Evolutionary conservation across 2,329 filamentous ascomycete species (phyloP).

Genomic region (Aspergillus vadensis): DNA sequence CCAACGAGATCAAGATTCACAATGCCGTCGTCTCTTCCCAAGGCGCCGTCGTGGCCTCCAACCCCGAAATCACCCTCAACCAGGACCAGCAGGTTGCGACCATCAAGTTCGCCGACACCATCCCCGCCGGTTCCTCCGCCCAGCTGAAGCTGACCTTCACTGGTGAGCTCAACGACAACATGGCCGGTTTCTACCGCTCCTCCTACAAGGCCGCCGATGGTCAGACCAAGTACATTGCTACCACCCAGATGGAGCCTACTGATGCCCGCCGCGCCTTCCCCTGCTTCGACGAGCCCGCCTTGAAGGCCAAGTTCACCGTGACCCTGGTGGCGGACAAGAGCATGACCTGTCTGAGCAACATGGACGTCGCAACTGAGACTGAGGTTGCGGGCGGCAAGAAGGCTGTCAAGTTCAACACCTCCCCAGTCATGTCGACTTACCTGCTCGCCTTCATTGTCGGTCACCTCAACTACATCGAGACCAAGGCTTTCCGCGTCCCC

Average conservation of each 20-base stretch:
- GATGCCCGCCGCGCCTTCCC: slow-evolving; percentile 91
- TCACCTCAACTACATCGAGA: slow-evolving; percentile 92
- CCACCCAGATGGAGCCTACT: slow-evolving; percentile 94
- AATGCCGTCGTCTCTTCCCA: slow-evolving; percentile 65
- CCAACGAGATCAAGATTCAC: slow-evolving; percentile 81
- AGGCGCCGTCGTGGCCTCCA: slow-evolving; percentile 60
- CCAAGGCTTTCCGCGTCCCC: slow-evolving; percentile 84
- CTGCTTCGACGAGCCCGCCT: slow-evolving; percentile 91
- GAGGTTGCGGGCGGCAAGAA: slow-evolving; percentile 73
- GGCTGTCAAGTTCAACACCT: slow-evolving; percentile 87
- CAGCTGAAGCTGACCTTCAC: slow-evolving; percentile 76
- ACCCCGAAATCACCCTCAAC: slow-evolving; percentile 70
- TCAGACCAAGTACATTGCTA: slow-evolving; percentile 77
- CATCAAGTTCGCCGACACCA: slow-evolving; percentile 72
- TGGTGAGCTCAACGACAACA: slow-evolving; percentile 84
- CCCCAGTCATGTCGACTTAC: slow-evolving; percentile 94
- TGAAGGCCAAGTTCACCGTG: slow-evolving; percentile 91
- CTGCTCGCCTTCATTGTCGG: slow-evolving; percentile 91
- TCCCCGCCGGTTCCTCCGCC: slow-evolving; percentile 75
- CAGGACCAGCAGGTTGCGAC: slow-evolving; percentile 79
- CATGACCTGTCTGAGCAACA: slow-evolving; percentile 91
- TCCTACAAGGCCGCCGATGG: slow-evolving; percentile 86
- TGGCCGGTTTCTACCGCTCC: slow-evolving; percentile 96
- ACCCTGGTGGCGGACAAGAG: slow-evolving; percentile 88
- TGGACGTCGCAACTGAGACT: slow-evolving; percentile 84